phyloP scores from a whole-genome alignment of 768 basidiomycete genomes.

The Lactarius indigo region DNA sequence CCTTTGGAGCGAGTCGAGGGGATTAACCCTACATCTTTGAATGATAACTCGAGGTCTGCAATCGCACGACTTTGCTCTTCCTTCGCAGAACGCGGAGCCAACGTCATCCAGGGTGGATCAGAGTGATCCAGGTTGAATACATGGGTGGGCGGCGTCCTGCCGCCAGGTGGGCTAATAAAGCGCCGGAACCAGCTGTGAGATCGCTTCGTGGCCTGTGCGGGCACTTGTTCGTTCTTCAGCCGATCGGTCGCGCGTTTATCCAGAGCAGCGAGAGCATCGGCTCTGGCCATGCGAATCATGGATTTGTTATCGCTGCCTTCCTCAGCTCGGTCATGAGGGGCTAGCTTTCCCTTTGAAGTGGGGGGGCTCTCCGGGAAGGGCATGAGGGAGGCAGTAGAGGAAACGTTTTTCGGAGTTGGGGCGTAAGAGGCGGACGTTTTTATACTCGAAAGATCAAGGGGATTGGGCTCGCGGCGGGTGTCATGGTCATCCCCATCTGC shows the following conservation, averaged over 20 bases:
- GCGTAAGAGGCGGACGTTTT: too few relatives aligned
- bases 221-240: conserved; percentile 25
- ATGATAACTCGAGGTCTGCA: conserved; percentile 66
- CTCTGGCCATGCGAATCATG: not conserved
- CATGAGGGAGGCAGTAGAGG: too few relatives aligned
- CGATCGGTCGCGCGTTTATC: conserved; percentile 29
- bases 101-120: conserved; percentile 59
- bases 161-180: conserved; percentile 21
- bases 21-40: conserved; percentile 75
- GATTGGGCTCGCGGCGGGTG: not conserved
- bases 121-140: conserved; percentile 32
- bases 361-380: not conserved
- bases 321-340: conserved; percentile 11
- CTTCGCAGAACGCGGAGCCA: conserved; percentile 59
- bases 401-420: too few relatives aligned
- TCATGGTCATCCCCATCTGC: too few relatives aligned
- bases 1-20: conserved; percentile 42
- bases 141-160: conserved; percentile 21
- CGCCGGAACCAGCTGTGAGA: conserved; percentile 17
- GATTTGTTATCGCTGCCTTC: conserved; percentile 27
- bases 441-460: too few relatives aligned
- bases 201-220: conserved; percentile 1
- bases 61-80: conserved; percentile 69
- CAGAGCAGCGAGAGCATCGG: conserved; percentile 37
- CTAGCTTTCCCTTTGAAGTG: conserved; percentile 2